phyloP scores from a whole-genome alignment of 73 alveolate species.

The Effrenium voratum region DNA sequence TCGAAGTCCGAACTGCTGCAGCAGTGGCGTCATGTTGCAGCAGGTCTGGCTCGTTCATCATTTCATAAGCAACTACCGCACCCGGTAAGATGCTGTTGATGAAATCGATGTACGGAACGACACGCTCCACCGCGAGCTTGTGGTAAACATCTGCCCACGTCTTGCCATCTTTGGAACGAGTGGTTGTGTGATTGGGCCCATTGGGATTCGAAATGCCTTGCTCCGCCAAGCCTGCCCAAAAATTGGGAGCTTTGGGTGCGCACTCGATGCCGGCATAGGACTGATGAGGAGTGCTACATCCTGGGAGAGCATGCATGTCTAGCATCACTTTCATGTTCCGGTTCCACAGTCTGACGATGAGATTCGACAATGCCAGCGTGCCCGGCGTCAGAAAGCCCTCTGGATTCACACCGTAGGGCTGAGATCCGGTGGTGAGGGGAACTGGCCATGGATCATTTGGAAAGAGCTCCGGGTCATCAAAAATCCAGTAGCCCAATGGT shows the following conservation, averaged over 20 bases:
- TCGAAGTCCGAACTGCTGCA: slow-evolving; percentile 43
- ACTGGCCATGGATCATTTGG: slow-evolving; percentile 59
- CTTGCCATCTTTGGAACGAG: slow-evolving; percentile 66
- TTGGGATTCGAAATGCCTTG: slow-evolving; percentile 54
- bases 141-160: slow-evolving; percentile 74
- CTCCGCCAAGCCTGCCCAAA: slow-evolving; percentile 81
- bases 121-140: slow-evolving; percentile 58
- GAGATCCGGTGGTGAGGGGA: slow-evolving; percentile 40
- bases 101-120: slow-evolving; percentile 75
- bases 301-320: slow-evolving; percentile 79
- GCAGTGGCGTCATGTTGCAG: slow-evolving; percentile 48
- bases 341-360: slow-evolving; percentile 65
- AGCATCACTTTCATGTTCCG: slow-evolving; percentile 76
- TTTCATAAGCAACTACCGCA: slow-evolving; percentile 60
- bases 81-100: slow-evolving; percentile 57
- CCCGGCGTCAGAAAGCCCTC: slow-evolving; percentile 79
- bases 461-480: slow-evolving; percentile 43
- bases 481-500: slow-evolving; percentile 48
- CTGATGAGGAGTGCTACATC: slow-evolving; percentile 76
- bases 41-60: slow-evolving; percentile 71
- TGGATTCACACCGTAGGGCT: slow-evolving; percentile 70
- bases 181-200: slow-evolving; percentile 5
- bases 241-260: slow-evolving; percentile 63
- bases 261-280: slow-evolving; percentile 91
- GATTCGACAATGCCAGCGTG: slow-evolving; percentile 52